Evolutionary conservation across 139 green algal genomes (phyloP).

Genomic region (Spirogloea muscicola): DNA sequence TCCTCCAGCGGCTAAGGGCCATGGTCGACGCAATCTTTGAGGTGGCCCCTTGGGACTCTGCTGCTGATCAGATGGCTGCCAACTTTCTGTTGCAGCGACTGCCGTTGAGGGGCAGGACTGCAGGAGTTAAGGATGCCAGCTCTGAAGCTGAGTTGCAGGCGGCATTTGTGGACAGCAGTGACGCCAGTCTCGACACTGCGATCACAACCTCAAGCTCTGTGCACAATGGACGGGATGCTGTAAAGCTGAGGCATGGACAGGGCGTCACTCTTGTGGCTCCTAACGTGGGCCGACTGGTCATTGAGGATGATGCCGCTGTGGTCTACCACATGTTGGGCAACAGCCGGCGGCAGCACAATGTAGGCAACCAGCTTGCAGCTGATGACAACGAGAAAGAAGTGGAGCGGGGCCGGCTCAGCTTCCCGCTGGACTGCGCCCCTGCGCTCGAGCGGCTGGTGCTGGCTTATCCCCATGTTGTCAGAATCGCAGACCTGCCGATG

Average conservation of each 20-base stretch:
- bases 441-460: slow-evolving; percentile 5
- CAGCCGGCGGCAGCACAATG: slow-evolving; percentile 23
- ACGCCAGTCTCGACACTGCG: no score
- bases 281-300: slow-evolving; percentile 10
- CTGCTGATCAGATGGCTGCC: slow-evolving; percentile 25
- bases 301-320: slow-evolving; percentile 31
- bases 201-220: no score
- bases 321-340: slow-evolving; percentile 39
- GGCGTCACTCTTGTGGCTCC: slow-evolving; percentile 2
- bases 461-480: background rate
- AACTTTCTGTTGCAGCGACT: slow-evolving; percentile 30
- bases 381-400: background rate
- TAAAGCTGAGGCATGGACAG: no score
- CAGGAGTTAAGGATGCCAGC: no score
- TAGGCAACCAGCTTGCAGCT: background rate
- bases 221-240: no score
- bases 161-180: no score
- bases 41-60: slow-evolving; percentile 19
- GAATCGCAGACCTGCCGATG: background rate
- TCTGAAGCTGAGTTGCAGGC: no score
- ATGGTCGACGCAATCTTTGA: background rate
- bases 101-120: background rate
- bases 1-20: background rate
- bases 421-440: slow-evolving; percentile 2
- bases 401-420: slow-evolving; percentile 3